Evolutionary conservation across 495 filamentous ascomycete species (phyloP).

Genomic region (Talaromyces ruber): DNA sequence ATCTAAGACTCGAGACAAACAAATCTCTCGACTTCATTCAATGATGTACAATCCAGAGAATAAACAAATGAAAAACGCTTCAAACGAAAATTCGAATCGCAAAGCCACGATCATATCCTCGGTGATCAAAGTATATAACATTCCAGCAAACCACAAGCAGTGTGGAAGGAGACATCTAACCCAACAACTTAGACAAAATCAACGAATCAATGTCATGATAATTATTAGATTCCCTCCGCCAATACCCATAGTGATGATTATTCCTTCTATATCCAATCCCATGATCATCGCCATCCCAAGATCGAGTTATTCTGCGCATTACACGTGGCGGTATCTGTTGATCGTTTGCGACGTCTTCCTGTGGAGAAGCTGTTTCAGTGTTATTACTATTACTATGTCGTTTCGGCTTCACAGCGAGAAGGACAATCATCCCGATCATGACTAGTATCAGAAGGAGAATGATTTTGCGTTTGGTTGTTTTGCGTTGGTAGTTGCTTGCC

Average conservation of each 20-base stretch:
- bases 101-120: neutral
- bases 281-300: neutral
- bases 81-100: neutral
- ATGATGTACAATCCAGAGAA: neutral
- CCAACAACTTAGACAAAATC: neutral
- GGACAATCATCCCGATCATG: constrained; percentile 76
- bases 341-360: constrained; percentile 5
- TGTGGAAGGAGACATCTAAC: neutral
- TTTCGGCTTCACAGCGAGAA: constrained; percentile 79
- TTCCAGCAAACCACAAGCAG: neutral
- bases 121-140: neutral
- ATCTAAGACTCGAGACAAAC: neutral
- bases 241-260: neutral
- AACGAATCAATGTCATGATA: neutral
- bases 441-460: constrained; percentile 79
- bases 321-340: neutral
- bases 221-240: neutral
- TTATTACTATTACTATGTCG: constrained; percentile 18
- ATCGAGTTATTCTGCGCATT: neutral
- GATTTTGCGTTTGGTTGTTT: constrained; percentile 81
- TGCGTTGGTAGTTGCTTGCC: constrained; percentile 81
- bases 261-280: neutral
- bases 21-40: neutral
- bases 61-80: neutral
- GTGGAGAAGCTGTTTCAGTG: constrained; percentile 14